phyloP scores from a whole-genome alignment of 495 filamentous ascomycete species.

The Apiosordaria backusii region DNA sequence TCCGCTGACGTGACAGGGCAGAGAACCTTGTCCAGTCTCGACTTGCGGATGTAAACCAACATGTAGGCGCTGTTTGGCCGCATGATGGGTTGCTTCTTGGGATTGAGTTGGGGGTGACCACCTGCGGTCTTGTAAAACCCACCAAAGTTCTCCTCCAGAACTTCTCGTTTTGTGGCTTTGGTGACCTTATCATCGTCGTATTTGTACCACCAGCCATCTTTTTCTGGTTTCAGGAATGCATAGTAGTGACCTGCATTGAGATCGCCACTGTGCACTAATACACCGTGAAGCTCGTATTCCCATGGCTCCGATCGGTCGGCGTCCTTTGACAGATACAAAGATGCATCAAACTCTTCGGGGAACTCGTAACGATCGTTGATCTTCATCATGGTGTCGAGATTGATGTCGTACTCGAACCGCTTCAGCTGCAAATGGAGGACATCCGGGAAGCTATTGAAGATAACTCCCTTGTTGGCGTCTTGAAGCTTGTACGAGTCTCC shows the following conservation, averaged over 20 bases:
- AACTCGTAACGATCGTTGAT: slow-evolving; percentile 98
- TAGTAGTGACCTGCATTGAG: slow-evolving; percentile 99
- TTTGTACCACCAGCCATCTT: slow-evolving; percentile 91
- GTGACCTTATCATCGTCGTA: slow-evolving; percentile 98
- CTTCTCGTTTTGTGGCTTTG: slow-evolving; percentile 84
- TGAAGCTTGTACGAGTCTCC: slow-evolving; percentile 84
- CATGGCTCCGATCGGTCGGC: slow-evolving; percentile 87
- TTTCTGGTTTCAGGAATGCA: slow-evolving; percentile 88
- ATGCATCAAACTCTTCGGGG: slow-evolving; percentile 86
- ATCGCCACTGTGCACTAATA: slow-evolving; percentile 94
- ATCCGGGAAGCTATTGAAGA: slow-evolving; percentile 93
- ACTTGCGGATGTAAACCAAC: slow-evolving; percentile 95
- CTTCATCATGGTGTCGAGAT: slow-evolving; percentile 97
- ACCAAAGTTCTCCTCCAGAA: slow-evolving; percentile 93
- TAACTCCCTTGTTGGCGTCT: slow-evolving; percentile 95
- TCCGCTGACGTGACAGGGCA: slow-evolving; percentile 69
- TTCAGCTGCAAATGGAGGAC: slow-evolving; percentile 95
- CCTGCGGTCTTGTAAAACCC: slow-evolving; percentile 70
- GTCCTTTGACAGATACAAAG: slow-evolving; percentile 79
- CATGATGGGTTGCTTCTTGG: slow-evolving; percentile 50
- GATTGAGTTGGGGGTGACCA: slow-evolving; percentile 34
- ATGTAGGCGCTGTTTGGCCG: slow-evolving; percentile 80
- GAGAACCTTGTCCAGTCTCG: slow-evolving; percentile 73
- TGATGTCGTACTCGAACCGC: slow-evolving; percentile 95
- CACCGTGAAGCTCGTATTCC: slow-evolving; percentile 88